Evolutionary conservation across 75 land plant species (phyloP), one percentile per base, ranked within the genome.

Genomic region (Isoetes taiwanensis): DNA sequence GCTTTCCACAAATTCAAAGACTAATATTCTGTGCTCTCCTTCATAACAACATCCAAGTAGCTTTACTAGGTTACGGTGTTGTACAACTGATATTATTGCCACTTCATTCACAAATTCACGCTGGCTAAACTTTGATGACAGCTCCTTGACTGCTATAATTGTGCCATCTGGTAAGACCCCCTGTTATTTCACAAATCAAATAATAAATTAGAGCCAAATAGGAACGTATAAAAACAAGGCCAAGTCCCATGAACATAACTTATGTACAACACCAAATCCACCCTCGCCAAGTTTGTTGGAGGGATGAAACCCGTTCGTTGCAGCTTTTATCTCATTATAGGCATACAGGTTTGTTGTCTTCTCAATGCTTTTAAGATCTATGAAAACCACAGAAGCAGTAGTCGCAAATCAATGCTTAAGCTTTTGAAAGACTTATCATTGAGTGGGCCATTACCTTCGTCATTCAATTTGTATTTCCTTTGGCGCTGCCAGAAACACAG

Each of bases 71-170:
- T 62, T 62, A 25, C 62, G 62, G 5, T 62, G 64, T 21, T 62
- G 64, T 31, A 62, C 34, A 19, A 29, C 52, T 27, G 64, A 28
- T 0, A 56, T 9, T 1, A 62, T 19, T 8, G 54, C 32, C 20
- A 71, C 72, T 34, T 67, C 73, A 4, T 69, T 69, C 56, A 71
- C 32, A 55, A 71, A 71, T n/a, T 71, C 64, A 5, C 73, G 72
- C 59, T 71, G 72, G 23, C 10, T 34, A 28, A 72, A 71, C n/a
- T 25, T 43, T 10, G 5, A 28, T 11, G 72, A 38, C 23, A 67
- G 48, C 43, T 59, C 37, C 54, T 71, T 71, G 55, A 71, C 70
- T 30, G 72, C 72, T 34, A 70, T 61, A 28, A 43, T 32, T 2
- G 25, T 37, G 9, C 72, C 72, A 28, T 70, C 62, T 50, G 19